Conservation (phyloP, 371 early-diverging fungal species). For the Lichtheimia corymbifera region DNA sequence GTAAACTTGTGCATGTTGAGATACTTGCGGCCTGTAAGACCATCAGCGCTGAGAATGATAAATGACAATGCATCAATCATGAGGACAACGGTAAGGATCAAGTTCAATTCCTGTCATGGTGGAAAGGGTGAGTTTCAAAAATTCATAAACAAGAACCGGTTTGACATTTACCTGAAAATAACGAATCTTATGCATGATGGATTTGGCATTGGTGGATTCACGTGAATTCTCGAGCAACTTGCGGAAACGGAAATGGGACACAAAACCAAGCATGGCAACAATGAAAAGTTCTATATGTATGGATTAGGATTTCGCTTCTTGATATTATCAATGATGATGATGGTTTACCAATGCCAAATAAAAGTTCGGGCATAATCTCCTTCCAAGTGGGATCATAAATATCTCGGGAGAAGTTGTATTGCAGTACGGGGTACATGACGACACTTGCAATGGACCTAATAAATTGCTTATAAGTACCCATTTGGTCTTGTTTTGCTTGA, state of each 20-base stretch:
- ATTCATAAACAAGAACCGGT: not conserved
- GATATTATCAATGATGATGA: not conserved
- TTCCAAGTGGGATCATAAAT: slow-evolving; percentile 39
- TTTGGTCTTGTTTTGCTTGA: not conserved
- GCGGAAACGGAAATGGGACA: slow-evolving; percentile 48
- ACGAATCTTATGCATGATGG: slow-evolving; percentile 40
- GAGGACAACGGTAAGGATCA: slow-evolving; percentile 36
- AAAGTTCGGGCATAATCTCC: slow-evolving; percentile 50
- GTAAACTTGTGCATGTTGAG: slow-evolving; percentile 49
- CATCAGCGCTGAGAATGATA: slow-evolving; percentile 44
- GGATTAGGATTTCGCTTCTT: not conserved
- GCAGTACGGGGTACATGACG: slow-evolving; percentile 46
- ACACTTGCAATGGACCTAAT: slow-evolving; percentile 35
- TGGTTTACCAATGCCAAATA: slow-evolving; percentile 38
- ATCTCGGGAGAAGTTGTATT: slow-evolving; percentile 39
- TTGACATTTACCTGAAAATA: slow-evolving; percentile 37
- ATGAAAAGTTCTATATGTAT: slow-evolving; percentile 35
- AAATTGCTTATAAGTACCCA: not conserved
- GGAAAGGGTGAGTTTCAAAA: not conserved
- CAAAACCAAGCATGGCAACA: slow-evolving; percentile 39
- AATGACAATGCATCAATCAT: slow-evolving; percentile 30
- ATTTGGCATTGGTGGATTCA: slow-evolving; percentile 33
- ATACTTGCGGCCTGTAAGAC: slow-evolving; percentile 28
- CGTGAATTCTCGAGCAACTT: slow-evolving; percentile 32
- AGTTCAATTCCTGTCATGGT: slow-evolving; percentile 35